Evolutionary conservation across 2,329 filamentous ascomycete genomes (phyloP).

Genomic region (Diaporthe sp.): DNA sequence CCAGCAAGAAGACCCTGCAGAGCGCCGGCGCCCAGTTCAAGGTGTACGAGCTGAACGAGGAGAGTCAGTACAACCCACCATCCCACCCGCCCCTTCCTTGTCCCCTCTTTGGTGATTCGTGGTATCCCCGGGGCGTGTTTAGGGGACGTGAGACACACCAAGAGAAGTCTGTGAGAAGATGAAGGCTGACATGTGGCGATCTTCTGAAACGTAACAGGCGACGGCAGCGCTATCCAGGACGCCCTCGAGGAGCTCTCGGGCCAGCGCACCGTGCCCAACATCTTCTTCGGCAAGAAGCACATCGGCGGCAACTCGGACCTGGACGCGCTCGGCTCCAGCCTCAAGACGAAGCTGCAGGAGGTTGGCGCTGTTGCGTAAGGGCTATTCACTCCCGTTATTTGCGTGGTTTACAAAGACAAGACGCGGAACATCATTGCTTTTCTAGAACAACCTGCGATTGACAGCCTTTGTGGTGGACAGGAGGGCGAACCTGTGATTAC

Average conservation of each 20-base stretch:
- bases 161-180: slow-evolving; percentile 33
- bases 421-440: neutral
- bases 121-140: too few species aligned
- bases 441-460: slow-evolving; percentile 27
- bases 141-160: slow-evolving; percentile 35
- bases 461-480: slow-evolving; percentile 29
- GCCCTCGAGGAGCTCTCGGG: slow-evolving; percentile 84
- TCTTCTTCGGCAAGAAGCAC: slow-evolving; percentile 91
- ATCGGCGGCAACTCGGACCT: slow-evolving; percentile 97
- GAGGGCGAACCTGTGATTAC: slow-evolving; percentile 35
- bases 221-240: slow-evolving; percentile 85
- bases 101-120: neutral
- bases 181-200: neutral
- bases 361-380: slow-evolving; percentile 61
- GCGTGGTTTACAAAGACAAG: neutral
- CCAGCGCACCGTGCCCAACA: slow-evolving; percentile 94
- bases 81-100: neutral
- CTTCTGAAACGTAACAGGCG: slow-evolving; percentile 66
- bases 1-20: slow-evolving; percentile 82
- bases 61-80: slow-evolving; percentile 71
- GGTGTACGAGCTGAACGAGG: slow-evolving; percentile 86
- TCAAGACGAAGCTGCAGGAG: slow-evolving; percentile 63
- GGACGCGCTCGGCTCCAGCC: slow-evolving; percentile 71
- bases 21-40: slow-evolving; percentile 80
- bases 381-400: neutral